These are phyloP conservation scores for Casuarina equisetifolia DNA, from an alignment of 306 rosid species.

Conservation along the genomic window DNA sequence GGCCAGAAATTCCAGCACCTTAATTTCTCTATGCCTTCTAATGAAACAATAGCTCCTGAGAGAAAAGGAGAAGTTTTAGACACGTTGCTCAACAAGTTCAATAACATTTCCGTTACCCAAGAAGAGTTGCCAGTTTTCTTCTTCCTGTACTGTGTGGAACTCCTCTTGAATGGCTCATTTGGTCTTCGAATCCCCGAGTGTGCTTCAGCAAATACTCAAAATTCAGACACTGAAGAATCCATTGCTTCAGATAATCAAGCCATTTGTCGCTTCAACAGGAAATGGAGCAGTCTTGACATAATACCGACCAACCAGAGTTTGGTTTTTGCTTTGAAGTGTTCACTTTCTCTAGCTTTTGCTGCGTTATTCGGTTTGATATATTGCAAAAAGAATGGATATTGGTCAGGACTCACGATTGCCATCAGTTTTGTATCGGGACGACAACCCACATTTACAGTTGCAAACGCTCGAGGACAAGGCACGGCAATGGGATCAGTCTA, in stretches of 20 bases:
- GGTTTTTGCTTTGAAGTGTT: conserved; percentile 68
- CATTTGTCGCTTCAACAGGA: conserved; percentile 13
- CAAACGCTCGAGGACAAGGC: conserved; percentile 79
- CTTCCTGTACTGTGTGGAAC: conserved; percentile 60
- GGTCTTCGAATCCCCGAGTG: conserved; percentile 22
- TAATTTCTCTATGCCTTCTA: conserved; percentile 33
- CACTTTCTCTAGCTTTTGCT: conserved; percentile 64
- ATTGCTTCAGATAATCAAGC: not conserved
- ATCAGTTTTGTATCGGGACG: conserved; percentile 53
- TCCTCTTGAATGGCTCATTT: conserved; percentile 42
- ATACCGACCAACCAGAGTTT: conserved; percentile 41
- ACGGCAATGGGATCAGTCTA: conserved; percentile 77
- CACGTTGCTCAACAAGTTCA: conserved; percentile 12
- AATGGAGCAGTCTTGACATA: conserved; percentile 25
- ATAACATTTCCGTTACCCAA: conserved; percentile 31
- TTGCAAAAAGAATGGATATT: conserved; percentile 52
- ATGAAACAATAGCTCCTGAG: conserved; percentile 44
- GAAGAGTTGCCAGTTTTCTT: conserved; percentile 53
- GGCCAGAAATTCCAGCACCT: conserved; percentile 42
- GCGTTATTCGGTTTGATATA: conserved; percentile 65
- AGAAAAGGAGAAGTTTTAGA: conserved; percentile 24
- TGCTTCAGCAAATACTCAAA: conserved; percentile 9
- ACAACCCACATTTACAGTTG: conserved; percentile 58
- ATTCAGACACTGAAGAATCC: conserved; percentile 5
- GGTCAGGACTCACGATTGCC: conserved; percentile 80